Evolutionary conservation across 2,329 filamentous ascomycete genomes (phyloP).

Genomic region (Hymenoscyphus fructigenus): DNA sequence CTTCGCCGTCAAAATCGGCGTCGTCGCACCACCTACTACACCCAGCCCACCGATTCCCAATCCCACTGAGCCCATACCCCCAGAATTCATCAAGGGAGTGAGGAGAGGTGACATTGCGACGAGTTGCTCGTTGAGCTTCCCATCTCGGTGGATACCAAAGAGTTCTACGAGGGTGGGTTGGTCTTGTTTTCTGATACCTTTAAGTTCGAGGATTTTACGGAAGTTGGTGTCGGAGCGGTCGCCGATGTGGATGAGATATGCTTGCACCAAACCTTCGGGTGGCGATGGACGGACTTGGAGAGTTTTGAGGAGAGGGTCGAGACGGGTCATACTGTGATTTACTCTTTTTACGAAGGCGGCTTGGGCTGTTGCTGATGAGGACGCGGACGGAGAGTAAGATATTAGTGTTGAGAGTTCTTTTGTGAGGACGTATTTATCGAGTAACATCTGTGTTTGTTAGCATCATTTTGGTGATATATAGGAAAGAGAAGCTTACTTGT

Average conservation of each 20-base stretch:
- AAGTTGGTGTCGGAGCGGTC: slow-evolving; percentile 95
- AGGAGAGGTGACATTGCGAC: slow-evolving; percentile 69
- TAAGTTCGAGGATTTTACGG: slow-evolving; percentile 91
- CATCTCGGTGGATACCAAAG: slow-evolving; percentile 77
- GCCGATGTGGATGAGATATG: slow-evolving; percentile 94
- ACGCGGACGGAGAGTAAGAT: slow-evolving; percentile 46
- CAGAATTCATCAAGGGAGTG: slow-evolving; percentile 59
- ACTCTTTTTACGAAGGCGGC: slow-evolving; percentile 81
- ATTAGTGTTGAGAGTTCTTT: slow-evolving; percentile 74
- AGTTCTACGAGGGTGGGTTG: slow-evolving; percentile 82
- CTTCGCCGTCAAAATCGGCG: slow-evolving; percentile 47
- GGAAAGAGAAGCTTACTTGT: slow-evolving; percentile 54
- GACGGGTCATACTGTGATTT: slow-evolving; percentile 76
- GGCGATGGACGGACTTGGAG: slow-evolving; percentile 90
- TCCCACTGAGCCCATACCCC: slow-evolving; percentile 46
- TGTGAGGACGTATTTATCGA: slow-evolving; percentile 89
- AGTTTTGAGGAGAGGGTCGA: slow-evolving; percentile 93
- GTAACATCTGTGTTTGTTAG: slow-evolving; percentile 67
- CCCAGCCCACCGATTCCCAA: slow-evolving; percentile 46
- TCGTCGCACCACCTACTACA: slow-evolving; percentile 41
- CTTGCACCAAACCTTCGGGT: slow-evolving; percentile 91
- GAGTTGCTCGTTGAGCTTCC: slow-evolving; percentile 66
- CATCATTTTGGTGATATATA: slow-evolving; percentile 25
- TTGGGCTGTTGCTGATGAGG: slow-evolving; percentile 33
- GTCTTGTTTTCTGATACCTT: slow-evolving; percentile 84